A percentile compares a stretch with the other conserved stretches of the same genome.
These are phyloP conservation scores for Aspergillus pseudoterreus DNA, from an alignment of 2,329 filamentous ascomycete genomes.

Conservation along the genomic window DNA sequence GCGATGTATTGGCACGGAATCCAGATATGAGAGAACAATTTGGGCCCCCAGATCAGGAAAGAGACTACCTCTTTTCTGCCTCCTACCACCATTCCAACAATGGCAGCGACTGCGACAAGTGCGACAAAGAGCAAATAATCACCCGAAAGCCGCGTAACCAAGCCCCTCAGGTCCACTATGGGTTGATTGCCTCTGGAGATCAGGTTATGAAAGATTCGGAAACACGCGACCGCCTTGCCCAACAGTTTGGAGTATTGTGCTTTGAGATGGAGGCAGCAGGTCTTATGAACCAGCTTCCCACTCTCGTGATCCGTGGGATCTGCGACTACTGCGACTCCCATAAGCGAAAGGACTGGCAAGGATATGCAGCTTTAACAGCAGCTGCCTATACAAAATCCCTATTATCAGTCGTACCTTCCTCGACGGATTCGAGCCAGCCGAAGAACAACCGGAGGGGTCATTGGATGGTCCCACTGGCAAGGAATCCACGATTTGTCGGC, in stretches of 20 bases:
- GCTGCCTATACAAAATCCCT: neutral
- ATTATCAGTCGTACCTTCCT: neutral
- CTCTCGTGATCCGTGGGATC: neutral
- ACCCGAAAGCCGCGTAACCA: neutral
- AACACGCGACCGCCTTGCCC: neutral
- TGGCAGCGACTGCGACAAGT: neutral
- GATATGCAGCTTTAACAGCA: neutral
- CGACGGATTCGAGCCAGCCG: neutral
- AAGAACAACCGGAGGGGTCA: neutral
- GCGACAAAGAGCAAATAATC: neutral
- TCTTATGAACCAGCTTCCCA: neutral
- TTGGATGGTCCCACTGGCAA: neutral
- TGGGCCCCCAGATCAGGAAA: no score
- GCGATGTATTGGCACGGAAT: neutral
- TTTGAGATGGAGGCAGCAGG: neutral
- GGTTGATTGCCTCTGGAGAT: neutral
- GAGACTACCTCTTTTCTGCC: neutral
- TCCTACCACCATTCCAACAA: neutral
- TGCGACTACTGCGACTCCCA: neutral
- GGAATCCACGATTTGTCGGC: neutral
- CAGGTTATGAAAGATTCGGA: neutral
- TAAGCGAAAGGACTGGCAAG: neutral
- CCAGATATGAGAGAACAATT: no score
- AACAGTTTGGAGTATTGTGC: neutral
- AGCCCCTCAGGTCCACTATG: neutral